phyloP scores from a whole-genome alignment of 148 eudicot genomes.

The Vaccinium corymbosum region DNA sequence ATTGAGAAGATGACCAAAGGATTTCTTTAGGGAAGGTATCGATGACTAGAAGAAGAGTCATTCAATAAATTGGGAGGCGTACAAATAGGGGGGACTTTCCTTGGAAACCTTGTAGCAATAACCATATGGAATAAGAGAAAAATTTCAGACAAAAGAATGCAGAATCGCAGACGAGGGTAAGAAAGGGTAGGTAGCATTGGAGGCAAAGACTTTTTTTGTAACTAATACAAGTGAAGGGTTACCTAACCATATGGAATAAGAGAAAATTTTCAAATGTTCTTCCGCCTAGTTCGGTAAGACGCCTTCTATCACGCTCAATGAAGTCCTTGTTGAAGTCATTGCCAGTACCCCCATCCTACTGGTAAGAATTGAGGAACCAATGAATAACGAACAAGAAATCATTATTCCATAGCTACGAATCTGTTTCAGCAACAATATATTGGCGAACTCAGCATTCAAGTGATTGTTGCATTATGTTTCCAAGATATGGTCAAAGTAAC shows the following conservation, averaged over 20 bases:
- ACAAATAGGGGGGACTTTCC: too few relatives aligned
- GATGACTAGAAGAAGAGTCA: background rate
- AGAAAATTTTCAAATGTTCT: slow-evolving; percentile 90
- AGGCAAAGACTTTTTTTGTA: background rate
- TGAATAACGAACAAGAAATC: background rate
- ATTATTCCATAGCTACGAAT: background rate
- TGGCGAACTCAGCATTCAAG: background rate
- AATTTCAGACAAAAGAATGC: background rate
- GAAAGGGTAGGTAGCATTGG: too few relatives aligned
- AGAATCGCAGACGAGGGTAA: too few relatives aligned
- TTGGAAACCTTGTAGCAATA: too few relatives aligned
- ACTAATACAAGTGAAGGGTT: slow-evolving; percentile 4
- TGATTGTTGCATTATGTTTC: background rate
- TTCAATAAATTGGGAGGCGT: background rate
- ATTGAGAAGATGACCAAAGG: background rate
- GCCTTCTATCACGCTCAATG: slow-evolving; percentile 88
- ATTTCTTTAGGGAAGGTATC: background rate
- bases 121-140: too few relatives aligned
- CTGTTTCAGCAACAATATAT: background rate
- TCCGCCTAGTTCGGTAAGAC: slow-evolving; percentile 84
- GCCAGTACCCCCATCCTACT: slow-evolving; percentile 77
- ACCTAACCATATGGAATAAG: slow-evolving; percentile 82
- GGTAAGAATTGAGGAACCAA: slow-evolving; percentile 9
- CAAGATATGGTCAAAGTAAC: background rate
- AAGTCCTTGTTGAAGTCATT: slow-evolving; percentile 80